These are phyloP conservation scores for Trichophyton benhamiae DNA, from an alignment of 2,329 filamentous ascomycete species.

Conservation along the genomic window DNA sequence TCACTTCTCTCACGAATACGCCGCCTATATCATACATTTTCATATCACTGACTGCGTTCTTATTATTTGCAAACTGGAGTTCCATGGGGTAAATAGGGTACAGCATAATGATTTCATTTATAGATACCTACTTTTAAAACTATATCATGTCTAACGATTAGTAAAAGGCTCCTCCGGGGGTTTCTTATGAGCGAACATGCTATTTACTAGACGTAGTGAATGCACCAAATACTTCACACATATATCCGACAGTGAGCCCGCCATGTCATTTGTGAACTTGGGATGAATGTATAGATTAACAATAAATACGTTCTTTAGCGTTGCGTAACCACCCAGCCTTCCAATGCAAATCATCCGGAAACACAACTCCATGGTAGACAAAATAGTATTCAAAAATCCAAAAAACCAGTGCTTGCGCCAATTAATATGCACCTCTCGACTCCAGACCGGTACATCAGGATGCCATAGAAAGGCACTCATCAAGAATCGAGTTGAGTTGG, in stretches of 20 bases:
- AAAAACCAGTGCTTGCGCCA: not conserved
- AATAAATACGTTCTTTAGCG: no score
- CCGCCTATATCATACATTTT: not conserved
- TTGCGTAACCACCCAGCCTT: not conserved
- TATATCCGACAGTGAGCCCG: no score
- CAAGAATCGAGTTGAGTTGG: constrained; percentile 28
- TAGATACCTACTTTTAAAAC: not conserved
- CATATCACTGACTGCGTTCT: not conserved
- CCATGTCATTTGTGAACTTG: no score
- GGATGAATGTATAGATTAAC: no score
- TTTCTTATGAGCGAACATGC: no score
- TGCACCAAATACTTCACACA: not conserved
- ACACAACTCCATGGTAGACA: not conserved
- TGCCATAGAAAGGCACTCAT: constrained; percentile 33
- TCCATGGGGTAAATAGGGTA: not conserved
- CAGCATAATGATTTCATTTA: not conserved
- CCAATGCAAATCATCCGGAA: not conserved
- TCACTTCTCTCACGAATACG: not conserved
- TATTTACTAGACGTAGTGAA: not conserved
- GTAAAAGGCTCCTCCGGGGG: not conserved
- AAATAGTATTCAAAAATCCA: not conserved
- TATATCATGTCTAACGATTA: not conserved
- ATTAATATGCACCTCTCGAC: constrained; percentile 1
- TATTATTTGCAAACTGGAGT: not conserved
- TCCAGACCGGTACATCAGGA: constrained; percentile 16